Conservation (phyloP, 768 basidiomycete species). For the Cystofilobasidium macerans region DNA sequence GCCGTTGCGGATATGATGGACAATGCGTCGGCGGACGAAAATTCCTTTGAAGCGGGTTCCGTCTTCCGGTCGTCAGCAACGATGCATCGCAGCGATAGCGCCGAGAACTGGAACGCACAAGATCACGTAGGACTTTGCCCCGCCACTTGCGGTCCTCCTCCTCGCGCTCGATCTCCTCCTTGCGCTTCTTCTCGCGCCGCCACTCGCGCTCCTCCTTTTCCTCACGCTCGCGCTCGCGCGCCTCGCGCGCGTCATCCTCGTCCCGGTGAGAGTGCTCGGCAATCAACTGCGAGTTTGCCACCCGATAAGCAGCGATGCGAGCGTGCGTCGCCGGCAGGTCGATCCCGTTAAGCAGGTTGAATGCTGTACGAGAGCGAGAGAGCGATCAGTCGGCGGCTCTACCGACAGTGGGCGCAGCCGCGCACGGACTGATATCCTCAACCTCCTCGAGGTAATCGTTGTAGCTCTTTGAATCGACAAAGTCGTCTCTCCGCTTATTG, state of each 20-base stretch:
- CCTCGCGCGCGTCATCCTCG: slow-evolving; percentile 57
- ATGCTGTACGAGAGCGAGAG: slow-evolving; percentile 47
- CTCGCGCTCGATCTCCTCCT: slow-evolving; percentile 28
- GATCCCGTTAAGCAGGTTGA: slow-evolving; percentile 87
- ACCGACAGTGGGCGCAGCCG: not conserved
- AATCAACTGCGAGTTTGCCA: slow-evolving; percentile 65
- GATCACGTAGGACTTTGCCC: slow-evolving; percentile 64
- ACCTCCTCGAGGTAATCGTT: slow-evolving; percentile 95
- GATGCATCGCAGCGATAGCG: slow-evolving; percentile 6
- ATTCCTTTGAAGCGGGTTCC: not conserved
- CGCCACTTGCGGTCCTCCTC: slow-evolving; percentile 48
- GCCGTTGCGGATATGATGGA: slow-evolving; percentile 9
- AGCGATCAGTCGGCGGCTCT: not conserved
- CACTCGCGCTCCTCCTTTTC: slow-evolving; percentile 58
- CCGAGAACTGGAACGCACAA: slow-evolving; percentile 46
- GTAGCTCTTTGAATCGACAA: slow-evolving; percentile 62
- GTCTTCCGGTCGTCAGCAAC: too few relatives aligned
- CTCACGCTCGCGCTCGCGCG: slow-evolving; percentile 50
- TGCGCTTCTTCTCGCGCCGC: slow-evolving; percentile 25
- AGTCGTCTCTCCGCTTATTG: slow-evolving; percentile 87
- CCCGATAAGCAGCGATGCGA: slow-evolving; percentile 65
- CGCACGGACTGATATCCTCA: slow-evolving; percentile 66
- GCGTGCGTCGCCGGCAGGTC: slow-evolving; percentile 70
- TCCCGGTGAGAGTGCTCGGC: slow-evolving; percentile 66
- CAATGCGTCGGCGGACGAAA: slow-evolving; percentile 13